Evolutionary conservation across 129 eudicot genomes (phyloP).

Genomic region (Tagetes patula): DNA sequence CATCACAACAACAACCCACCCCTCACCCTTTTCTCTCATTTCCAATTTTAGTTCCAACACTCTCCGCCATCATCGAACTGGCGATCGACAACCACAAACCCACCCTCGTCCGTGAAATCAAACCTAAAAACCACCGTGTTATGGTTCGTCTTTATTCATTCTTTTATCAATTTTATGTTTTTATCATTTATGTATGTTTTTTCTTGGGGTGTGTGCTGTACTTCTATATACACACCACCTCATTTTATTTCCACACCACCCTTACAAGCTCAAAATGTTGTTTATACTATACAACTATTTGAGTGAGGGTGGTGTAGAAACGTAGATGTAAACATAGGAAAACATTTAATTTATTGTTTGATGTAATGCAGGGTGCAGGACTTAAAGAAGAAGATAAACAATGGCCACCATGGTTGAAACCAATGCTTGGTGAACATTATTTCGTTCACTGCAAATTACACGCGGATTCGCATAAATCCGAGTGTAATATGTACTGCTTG

Average conservation of each 20-base stretch:
- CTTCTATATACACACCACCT: too few species aligned
- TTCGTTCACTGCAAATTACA: constrained; percentile 78
- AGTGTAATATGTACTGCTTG: constrained; percentile 91
- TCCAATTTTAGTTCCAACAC: neutral
- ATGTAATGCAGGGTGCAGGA: constrained; percentile 55
- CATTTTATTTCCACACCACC: too few species aligned
- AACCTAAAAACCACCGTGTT: constrained; percentile 63
- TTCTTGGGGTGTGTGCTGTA: too few species aligned
- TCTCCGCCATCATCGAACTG: constrained; percentile 42
- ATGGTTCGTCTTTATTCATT: constrained; percentile 42
- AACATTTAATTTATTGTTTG: neutral
- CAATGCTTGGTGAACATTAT: constrained; percentile 62
- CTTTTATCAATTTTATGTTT: neutral
- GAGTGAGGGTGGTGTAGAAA: too few species aligned
- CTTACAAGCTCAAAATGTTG: too few species aligned
- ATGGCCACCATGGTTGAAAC: constrained; percentile 93
- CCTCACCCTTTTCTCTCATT: constrained; percentile 21
- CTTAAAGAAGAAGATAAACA: constrained; percentile 71
- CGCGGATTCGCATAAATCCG: constrained; percentile 83
- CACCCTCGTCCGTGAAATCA: constrained; percentile 53
- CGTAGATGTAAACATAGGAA: too few species aligned
- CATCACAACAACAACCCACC: constrained; percentile 23
- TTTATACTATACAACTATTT: too few species aligned
- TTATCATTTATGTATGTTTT: neutral
- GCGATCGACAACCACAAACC: constrained; percentile 70